Base-by-base conservation (phyloP, 1,284 basidiomycete genomes). In the Irpex sp. region DNA sequence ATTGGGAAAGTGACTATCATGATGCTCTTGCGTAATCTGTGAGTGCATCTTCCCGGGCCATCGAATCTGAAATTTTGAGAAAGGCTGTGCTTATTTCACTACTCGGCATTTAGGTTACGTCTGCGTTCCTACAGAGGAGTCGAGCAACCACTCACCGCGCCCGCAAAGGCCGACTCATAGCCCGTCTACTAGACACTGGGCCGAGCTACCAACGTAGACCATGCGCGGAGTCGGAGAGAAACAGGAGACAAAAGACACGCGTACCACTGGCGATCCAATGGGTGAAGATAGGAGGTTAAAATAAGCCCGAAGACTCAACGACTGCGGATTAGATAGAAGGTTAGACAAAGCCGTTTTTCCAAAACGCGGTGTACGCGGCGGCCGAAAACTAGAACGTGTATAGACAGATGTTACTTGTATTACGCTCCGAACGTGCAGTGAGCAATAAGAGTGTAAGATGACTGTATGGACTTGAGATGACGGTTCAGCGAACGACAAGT, bases 1-100 rank as follows among this genome's bases (percentile, higher is more conserved):
- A 94, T 99, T 34, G 97, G 97, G 49, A 97, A 97, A 79, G 93
- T 97, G 66, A 99, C 97, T 1, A 97, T 98, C 68, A 83, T 96
- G 71, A 97, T 99, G 94, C 84, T 99, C 38, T 85, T 98, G 74
- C 86, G 97, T 62, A 99, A 98, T 76, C 75, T 99, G 89, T 93
- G 71, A 74, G 91, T 78, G 31, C 57, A 44, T 13, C 21, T 44
- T 44, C 15, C 15, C 40, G 21, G 54, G 26, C 11, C 31, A 31
- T 31, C 49, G 54, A 34, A 34, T 11, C 34, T 15, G 26, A 56
- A 15, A 56, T 26, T 17, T 52, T 9, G 17, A 11, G 54, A 4
- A 56, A 37, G 19, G 54, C 54, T 26, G 31, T 56, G 54, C 54
- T 56, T 15, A 56, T 31, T 31, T 34, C 26, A 13, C 21, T 31